phyloP scores from a whole-genome alignment of 768 basidiomycete species.

The Trametes cubensis region DNA sequence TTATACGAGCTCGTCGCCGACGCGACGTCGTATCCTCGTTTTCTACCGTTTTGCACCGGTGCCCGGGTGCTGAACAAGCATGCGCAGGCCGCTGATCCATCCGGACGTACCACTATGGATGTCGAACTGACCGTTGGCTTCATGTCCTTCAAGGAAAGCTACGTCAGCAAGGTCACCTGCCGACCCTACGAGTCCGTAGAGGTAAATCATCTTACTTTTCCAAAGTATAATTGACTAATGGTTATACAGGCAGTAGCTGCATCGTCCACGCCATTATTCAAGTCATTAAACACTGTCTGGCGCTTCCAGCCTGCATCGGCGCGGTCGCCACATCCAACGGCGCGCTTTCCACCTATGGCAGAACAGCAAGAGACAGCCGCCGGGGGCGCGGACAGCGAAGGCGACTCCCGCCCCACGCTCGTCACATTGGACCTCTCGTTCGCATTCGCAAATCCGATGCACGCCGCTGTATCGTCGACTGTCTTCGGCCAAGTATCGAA shows the following conservation, averaged over 20 bases:
- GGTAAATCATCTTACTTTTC: slow-evolving; percentile 57
- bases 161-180: slow-evolving; percentile 83
- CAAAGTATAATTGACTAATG: no score
- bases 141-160: slow-evolving; percentile 83
- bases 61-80: slow-evolving; percentile 60
- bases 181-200: slow-evolving; percentile 76
- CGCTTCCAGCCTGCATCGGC: slow-evolving; percentile 62
- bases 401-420: slow-evolving; percentile 58
- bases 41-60: slow-evolving; percentile 85
- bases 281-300: slow-evolving; percentile 72
- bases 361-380: not conserved
- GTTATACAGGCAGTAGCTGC: slow-evolving; percentile 64
- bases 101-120: slow-evolving; percentile 53
- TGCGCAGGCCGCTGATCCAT: slow-evolving; percentile 21
- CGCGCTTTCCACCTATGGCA: slow-evolving; percentile 16
- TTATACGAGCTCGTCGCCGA: slow-evolving; percentile 88
- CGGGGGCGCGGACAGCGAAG: not conserved
- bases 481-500: slow-evolving; percentile 88
- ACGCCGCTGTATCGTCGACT: slow-evolving; percentile 78
- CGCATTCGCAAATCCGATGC: slow-evolving; percentile 84
- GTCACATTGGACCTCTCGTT: slow-evolving; percentile 85
- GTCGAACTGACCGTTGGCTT: slow-evolving; percentile 91
- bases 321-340: slow-evolving; percentile 42
- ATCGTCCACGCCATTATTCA: slow-evolving; percentile 74
- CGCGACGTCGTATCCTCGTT: slow-evolving; percentile 81